phyloP scores from a whole-genome alignment of 2,329 filamentous ascomycete species.

The Pyricularia sp. region DNA sequence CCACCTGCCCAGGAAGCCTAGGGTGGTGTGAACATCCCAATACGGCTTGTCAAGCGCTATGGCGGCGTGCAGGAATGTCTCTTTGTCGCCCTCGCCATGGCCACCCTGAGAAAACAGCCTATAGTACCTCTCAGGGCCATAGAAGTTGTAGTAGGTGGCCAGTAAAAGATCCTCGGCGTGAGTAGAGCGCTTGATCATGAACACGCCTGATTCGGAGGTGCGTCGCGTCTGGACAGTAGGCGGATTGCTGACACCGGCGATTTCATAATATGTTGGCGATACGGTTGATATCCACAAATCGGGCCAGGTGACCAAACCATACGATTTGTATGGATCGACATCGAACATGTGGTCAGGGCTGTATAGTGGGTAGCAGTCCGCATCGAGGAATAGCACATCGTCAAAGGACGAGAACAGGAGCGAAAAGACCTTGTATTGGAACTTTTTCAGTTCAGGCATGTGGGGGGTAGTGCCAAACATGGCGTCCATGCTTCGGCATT shows the following conservation, averaged over 20 bases:
- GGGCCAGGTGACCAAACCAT: conserved; percentile 43
- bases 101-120: conserved; percentile 29
- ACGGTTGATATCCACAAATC: conserved; percentile 35
- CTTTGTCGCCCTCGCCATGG: conserved; percentile 32
- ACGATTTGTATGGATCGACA: conserved; percentile 35
- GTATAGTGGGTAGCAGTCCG: conserved; percentile 36
- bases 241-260: conserved; percentile 22
- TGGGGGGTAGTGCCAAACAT: conserved; percentile 11
- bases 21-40: conserved; percentile 23
- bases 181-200: conserved; percentile 32
- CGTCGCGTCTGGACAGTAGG: conserved; percentile 15
- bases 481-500: conserved; percentile 19
- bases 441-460: conserved; percentile 22
- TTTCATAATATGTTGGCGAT: conserved; percentile 29
- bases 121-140: conserved; percentile 38
- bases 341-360: conserved; percentile 29
- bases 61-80: conserved; percentile 32
- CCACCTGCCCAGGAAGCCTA: conserved; percentile 18
- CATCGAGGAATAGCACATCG: conserved; percentile 44
- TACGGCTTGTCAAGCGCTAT: conserved; percentile 24
- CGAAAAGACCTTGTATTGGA: conserved; percentile 43
- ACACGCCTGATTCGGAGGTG: conserved; percentile 33
- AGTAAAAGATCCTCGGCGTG: conserved; percentile 34
- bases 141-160: conserved; percentile 41
- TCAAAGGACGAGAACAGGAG: conserved; percentile 46